phyloP scores from a whole-genome alignment of 2,329 filamentous ascomycete species.

The Xylaria sp. region DNA sequence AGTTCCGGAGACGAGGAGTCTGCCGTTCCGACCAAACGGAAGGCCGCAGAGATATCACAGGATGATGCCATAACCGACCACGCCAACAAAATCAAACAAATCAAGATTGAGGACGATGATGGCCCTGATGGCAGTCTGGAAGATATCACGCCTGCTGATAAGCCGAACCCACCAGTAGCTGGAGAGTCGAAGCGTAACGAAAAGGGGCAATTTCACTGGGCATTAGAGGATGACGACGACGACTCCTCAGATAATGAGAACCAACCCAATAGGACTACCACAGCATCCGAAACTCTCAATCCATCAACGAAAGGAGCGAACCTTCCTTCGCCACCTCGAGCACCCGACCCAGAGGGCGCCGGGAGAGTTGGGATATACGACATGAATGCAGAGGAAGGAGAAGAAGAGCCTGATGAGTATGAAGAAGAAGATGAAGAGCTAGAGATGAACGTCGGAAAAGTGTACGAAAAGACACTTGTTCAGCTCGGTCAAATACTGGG shows the following conservation, averaged over 20 bases:
- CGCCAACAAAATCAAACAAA: constrained; percentile 23
- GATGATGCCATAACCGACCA: constrained; percentile 18
- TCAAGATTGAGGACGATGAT: constrained; percentile 33
- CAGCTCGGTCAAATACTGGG: constrained; percentile 47
- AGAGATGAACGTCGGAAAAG: constrained; percentile 59
- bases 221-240: constrained; percentile 41
- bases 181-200: not conserved
- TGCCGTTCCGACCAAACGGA: constrained; percentile 31
- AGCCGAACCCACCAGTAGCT: not conserved
- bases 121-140: constrained; percentile 10
- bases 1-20: constrained; percentile 11
- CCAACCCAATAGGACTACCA: constrained; percentile 4
- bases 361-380: constrained; percentile 29
- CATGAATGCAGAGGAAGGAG: constrained; percentile 15
- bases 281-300: not conserved
- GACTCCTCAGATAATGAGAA: constrained; percentile 35
- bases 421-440: constrained; percentile 50
- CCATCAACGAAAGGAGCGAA: not conserved
- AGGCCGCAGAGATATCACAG: constrained; percentile 27
- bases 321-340: not conserved
- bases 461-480: constrained; percentile 47
- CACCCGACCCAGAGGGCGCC: not conserved
- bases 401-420: constrained; percentile 15
- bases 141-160: constrained; percentile 11
- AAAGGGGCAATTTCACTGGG: constrained; percentile 39